Percentiles rank a stretch among this genome's conserved stretches.
These are phyloP conservation scores for Porphyrellus sp. DNA, from an alignment of 1,284 basidiomycete genomes.

Conservation along the genomic window DNA sequence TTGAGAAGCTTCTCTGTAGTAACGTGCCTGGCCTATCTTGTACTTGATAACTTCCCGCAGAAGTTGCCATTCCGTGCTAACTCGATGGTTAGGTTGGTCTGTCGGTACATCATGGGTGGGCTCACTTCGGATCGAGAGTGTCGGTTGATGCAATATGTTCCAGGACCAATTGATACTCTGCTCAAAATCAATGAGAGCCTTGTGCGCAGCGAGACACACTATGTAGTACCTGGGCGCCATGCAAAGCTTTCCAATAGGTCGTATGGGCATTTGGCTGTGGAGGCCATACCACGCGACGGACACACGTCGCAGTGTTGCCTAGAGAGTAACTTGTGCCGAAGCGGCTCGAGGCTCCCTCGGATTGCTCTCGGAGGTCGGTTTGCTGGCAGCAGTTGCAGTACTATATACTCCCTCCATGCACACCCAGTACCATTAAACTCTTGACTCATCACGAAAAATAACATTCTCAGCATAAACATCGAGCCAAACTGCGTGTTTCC, in stretches of 20 bases:
- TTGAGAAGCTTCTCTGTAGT: slow-evolving; percentile 4
- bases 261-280: slow-evolving; percentile 15
- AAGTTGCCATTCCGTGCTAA: slow-evolving; percentile 73
- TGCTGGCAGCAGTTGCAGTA: no score
- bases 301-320: no score
- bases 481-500: no score
- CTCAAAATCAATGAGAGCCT: slow-evolving; percentile 12
- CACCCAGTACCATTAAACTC: no score
- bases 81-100: slow-evolving; percentile 12
- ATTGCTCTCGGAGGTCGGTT: no score
- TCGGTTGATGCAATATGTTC: slow-evolving; percentile 70
- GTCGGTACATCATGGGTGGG: slow-evolving; percentile 1
- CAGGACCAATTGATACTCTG: slow-evolving; percentile 64
- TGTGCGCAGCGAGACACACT: not conserved
- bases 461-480: no score
- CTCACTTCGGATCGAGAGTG: slow-evolving; percentile 59
- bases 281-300: no score
- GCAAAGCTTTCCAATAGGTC: slow-evolving; percentile 33
- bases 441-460: no score
- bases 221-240: slow-evolving; percentile 46
- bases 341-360: no score
- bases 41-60: slow-evolving; percentile 71
- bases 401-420: no score
- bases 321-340: no score
- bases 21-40: slow-evolving; percentile 59